These are phyloP conservation scores for Hyphodiscus sp. DNA, from an alignment of 2,329 filamentous ascomycete genomes.

Conservation along the genomic window DNA sequence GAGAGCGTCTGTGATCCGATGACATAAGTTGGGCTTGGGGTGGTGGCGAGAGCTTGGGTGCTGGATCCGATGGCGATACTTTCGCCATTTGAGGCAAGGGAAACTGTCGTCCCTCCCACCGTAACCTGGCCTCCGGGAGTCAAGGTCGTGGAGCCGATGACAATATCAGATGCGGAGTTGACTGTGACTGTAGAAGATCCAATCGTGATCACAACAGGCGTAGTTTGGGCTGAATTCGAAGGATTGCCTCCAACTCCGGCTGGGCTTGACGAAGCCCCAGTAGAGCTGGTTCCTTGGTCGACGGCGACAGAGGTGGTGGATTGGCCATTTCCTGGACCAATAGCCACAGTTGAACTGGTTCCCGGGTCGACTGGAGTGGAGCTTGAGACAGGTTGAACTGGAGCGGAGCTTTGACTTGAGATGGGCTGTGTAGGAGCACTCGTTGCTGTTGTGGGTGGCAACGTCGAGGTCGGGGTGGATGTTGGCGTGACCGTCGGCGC, in stretches of 20 bases:
- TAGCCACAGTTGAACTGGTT: neutral
- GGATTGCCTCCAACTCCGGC: too few species aligned
- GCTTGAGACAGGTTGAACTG: neutral
- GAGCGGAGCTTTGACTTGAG: neutral
- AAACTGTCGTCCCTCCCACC: neutral
- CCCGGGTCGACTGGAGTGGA: neutral
- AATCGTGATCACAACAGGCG: conserved; percentile 6
- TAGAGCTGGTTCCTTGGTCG: neutral
- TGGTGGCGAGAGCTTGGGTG: neutral
- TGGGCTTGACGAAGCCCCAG: too few species aligned
- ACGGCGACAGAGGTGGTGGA: neutral
- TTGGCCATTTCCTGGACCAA: neutral
- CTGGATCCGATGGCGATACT: neutral
- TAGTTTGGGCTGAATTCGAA: too few species aligned
- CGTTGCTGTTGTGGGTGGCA: neutral
- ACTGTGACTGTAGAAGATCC: conserved; percentile 5
- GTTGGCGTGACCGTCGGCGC: neutral
- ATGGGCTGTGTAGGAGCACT: neutral
- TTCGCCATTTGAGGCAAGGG: neutral
- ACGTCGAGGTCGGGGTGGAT: neutral
- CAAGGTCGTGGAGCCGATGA: conserved; percentile 10
- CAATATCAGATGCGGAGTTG: conserved; percentile 4
- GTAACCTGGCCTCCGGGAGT: conserved; percentile 7
- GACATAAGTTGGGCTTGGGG: neutral
- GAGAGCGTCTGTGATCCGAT: neutral